Conservation (phyloP, 1,284 basidiomycete species). For the Austroboletus niveus region DNA sequence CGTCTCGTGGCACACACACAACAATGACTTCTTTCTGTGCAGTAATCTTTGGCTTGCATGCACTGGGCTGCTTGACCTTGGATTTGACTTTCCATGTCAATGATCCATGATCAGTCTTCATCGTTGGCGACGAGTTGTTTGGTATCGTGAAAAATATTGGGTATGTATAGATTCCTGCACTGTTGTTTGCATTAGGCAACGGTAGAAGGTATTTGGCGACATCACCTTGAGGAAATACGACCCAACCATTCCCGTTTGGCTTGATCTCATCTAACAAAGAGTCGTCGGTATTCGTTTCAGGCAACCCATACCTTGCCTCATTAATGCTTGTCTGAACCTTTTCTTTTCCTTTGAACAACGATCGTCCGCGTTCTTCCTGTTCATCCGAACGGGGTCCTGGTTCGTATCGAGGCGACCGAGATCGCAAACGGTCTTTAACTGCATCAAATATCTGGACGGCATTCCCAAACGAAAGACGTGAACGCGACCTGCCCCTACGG, state of each 20-base stretch:
- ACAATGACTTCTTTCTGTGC: slow-evolving; percentile 76
- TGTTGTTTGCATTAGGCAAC: slow-evolving; percentile 1
- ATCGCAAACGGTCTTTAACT: slow-evolving; percentile 42
- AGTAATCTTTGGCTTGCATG: slow-evolving; percentile 73
- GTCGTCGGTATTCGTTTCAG: slow-evolving; percentile 7
- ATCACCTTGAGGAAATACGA: slow-evolving; percentile 85
- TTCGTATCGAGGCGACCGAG: slow-evolving; percentile 35
- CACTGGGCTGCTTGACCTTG: slow-evolving; percentile 79
- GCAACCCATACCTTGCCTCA: background rate
- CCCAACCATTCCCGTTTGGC: slow-evolving; percentile 69
- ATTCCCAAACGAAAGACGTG: slow-evolving; percentile 39
- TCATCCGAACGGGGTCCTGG: slow-evolving; percentile 12
- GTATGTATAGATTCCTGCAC: slow-evolving; percentile 86
- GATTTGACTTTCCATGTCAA: slow-evolving; percentile 84
- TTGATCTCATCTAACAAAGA: slow-evolving; percentile 19
- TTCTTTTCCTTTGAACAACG: slow-evolving; percentile 22
- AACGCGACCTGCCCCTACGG: slow-evolving; percentile 33
- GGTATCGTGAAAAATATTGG: slow-evolving; percentile 92
- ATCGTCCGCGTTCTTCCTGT: slow-evolving; percentile 23
- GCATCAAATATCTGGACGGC: slow-evolving; percentile 39
- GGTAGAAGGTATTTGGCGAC: slow-evolving; percentile 17
- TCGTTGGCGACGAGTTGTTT: slow-evolving; percentile 74
- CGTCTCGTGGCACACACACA: slow-evolving; percentile 71
- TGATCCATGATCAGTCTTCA: slow-evolving; percentile 78
- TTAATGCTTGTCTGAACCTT: slow-evolving; percentile 1